A percentile compares a stretch with the other conserved stretches of the same genome.
Evolutionary conservation across 1,284 basidiomycete genomes (phyloP).

Genomic region (Ceratobasidium sp.): DNA sequence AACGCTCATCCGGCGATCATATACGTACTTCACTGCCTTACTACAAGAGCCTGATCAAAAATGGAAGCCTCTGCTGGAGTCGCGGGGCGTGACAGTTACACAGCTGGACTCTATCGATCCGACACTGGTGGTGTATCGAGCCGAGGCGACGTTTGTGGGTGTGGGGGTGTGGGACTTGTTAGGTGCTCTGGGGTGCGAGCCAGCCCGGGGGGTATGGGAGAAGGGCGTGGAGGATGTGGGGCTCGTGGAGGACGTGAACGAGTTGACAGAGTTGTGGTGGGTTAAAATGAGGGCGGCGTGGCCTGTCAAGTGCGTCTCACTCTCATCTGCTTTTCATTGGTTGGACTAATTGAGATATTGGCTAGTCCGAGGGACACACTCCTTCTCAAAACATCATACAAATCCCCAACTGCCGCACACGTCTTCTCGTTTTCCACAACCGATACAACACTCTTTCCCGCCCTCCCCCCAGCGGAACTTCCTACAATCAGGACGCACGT

Average conservation of each 20-base stretch:
- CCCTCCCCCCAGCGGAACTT: conserved; percentile 75
- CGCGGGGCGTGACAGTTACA: conserved; percentile 89
- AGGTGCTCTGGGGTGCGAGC: conserved; percentile 84
- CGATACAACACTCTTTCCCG: conserved; percentile 86
- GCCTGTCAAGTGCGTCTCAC: conserved; percentile 81
- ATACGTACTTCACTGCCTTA: conserved; percentile 98
- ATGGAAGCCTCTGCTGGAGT: conserved; percentile 86
- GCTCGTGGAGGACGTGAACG: conserved; percentile 90
- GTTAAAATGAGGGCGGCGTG: conserved; percentile 88
- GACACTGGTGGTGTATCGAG: conserved; percentile 94
- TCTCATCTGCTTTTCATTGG: conserved; percentile 45
- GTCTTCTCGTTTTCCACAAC: conserved; percentile 96
- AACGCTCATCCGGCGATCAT: conserved; percentile 88
- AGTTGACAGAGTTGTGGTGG: conserved; percentile 93
- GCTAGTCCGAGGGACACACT: conserved; percentile 88
- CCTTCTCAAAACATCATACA: conserved; percentile 95
- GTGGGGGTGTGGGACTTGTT: conserved; percentile 98
- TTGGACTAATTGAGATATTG: conserved; percentile 6
- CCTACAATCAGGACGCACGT: conserved; percentile 93
- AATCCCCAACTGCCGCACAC: conserved; percentile 94
- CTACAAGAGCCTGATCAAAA: conserved; percentile 98
- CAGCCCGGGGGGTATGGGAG: conserved; percentile 88
- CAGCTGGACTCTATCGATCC: conserved; percentile 98
- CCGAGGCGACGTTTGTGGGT: conserved; percentile 97
- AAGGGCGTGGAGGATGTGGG: conserved; percentile 87